A percentile compares a stretch with the other conserved stretches of the same genome.
These are phyloP conservation scores for Pichia insulana DNA, from an alignment of 805 yeast species.

Conservation along the genomic window DNA sequence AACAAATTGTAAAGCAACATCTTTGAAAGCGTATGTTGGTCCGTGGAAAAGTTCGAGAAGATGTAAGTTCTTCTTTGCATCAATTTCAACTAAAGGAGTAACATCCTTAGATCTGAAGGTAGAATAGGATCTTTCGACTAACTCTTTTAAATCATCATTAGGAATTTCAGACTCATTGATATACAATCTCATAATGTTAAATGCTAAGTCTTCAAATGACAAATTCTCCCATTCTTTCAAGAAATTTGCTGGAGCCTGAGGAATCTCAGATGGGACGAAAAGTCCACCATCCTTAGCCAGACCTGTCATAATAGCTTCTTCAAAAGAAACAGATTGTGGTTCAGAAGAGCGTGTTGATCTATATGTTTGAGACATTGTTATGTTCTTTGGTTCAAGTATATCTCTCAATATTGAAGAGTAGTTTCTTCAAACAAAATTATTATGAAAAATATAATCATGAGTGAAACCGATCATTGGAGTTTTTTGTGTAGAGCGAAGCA, in stretches of 20 bases:
- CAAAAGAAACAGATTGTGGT: constrained; percentile 52
- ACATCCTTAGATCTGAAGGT: constrained; percentile 85
- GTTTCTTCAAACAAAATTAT: constrained; percentile 1
- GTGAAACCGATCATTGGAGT: no score
- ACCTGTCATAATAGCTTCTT: constrained; percentile 81
- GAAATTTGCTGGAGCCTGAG: constrained; percentile 48
- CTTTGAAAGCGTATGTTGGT: constrained; percentile 98
- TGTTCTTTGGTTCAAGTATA: no score
- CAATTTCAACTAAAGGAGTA: constrained; percentile 61
- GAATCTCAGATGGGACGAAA: constrained; percentile 79
- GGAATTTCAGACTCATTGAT: constrained; percentile 68
- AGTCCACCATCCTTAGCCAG: constrained; percentile 96
- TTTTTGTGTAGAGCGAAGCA: no score
- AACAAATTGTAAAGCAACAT: constrained; percentile 95
- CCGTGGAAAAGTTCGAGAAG: constrained; percentile 95
- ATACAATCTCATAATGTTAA: constrained; percentile 74
- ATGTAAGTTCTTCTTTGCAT: constrained; percentile 48
- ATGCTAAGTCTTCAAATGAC: constrained; percentile 80
- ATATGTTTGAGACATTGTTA: constrained; percentile 44
- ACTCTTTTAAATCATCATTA: constrained; percentile 49
- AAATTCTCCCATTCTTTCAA: constrained; percentile 62
- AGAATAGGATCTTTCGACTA: constrained; percentile 69
- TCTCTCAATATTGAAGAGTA: no score
- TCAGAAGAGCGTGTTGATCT: constrained; percentile 70
- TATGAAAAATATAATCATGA: no score